These are phyloP conservation scores for Incumbomyces delicatus DNA, from an alignment of 2,329 filamentous ascomycete species.

Conservation along the genomic window DNA sequence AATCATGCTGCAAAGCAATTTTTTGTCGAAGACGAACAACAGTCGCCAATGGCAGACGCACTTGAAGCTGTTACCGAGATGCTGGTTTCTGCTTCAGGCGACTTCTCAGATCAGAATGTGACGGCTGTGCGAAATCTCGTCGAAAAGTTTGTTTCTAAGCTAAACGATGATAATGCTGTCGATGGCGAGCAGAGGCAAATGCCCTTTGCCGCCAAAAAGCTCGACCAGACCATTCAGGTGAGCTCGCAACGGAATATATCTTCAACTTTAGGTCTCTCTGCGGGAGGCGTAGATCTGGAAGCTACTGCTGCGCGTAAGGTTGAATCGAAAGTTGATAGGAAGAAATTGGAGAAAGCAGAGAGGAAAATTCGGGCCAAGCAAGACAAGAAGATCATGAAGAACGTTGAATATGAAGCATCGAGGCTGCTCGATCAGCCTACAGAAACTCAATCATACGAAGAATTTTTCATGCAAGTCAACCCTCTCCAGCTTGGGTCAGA, in stretches of 20 bases:
- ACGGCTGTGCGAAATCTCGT: conserved; percentile 73
- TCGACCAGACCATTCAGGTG: conserved; percentile 93
- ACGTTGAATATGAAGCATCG: conserved; percentile 93
- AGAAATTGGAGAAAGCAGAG: conserved; percentile 98
- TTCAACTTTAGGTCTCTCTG: conserved; percentile 80
- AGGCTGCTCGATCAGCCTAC: conserved; percentile 74
- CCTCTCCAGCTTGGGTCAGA: conserved; percentile 74
- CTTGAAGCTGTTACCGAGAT: conserved; percentile 77
- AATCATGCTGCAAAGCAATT: conserved; percentile 84
- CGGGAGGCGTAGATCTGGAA: conserved; percentile 79
- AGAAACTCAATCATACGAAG: conserved; percentile 84
- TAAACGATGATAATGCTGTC: conserved; percentile 61
- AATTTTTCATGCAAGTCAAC: conserved; percentile 99
- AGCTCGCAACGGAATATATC: conserved; percentile 92
- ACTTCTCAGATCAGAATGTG: conserved; percentile 62
- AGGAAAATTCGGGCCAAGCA: conserved; percentile 96
- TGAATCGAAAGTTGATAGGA: conserved; percentile 92
- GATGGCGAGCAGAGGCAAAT: conserved; percentile 58
- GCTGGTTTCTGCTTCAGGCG: conserved; percentile 84
- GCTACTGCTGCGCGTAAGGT: conserved; percentile 88
- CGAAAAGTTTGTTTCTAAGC: conserved; percentile 76
- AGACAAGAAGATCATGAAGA: conserved; percentile 97
- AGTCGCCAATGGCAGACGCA: conserved; percentile 73
- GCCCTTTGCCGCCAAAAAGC: conserved; percentile 67
- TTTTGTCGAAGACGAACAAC: conserved; percentile 62